phyloP scores from a whole-genome alignment of 768 basidiomycete species.

The Russula griseocarnosa region DNA sequence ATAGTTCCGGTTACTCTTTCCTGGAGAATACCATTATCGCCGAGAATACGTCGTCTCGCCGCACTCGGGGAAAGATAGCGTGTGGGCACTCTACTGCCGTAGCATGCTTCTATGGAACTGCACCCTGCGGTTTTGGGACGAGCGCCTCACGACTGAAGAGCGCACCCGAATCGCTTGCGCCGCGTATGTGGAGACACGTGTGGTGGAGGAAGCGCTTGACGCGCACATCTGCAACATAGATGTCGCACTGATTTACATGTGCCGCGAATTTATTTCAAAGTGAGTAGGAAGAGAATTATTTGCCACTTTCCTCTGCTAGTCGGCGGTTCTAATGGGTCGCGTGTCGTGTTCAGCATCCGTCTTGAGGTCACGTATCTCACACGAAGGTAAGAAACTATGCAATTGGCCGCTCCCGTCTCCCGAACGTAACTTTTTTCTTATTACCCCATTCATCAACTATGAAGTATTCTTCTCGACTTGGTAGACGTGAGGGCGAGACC shows the following conservation, averaged over 20 bases:
- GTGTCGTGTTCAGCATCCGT: conserved; percentile 16
- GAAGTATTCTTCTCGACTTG: conserved; percentile 48
- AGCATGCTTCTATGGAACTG: conserved; percentile 80
- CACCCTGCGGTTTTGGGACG: conserved; percentile 50
- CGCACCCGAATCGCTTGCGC: conserved; percentile 56
- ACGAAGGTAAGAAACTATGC: conserved; percentile 19
- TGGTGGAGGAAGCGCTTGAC: conserved; percentile 63
- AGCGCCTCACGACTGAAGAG: conserved; percentile 45
- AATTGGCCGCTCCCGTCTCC: not conserved
- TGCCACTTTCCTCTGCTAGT: not conserved
- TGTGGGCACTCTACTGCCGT: conserved; percentile 81
- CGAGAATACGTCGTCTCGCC: conserved; percentile 35
- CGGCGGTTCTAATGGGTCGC: not conserved
- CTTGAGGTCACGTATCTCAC: conserved; percentile 28
- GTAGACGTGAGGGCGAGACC: conserved; percentile 46
- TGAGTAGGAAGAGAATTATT: conserved; percentile 1
- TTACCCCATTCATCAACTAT: conserved; percentile 13
- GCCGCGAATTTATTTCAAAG: conserved; percentile 27
- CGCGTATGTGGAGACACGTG: conserved; percentile 61
- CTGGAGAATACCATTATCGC: conserved; percentile 64
- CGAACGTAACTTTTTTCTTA: not conserved
- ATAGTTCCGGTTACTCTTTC: conserved; percentile 65
- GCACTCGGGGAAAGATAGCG: conserved; percentile 66
- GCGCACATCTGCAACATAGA: conserved; percentile 70
- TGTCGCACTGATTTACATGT: conserved; percentile 43